A percentile compares a stretch with the other conserved stretches of the same genome.
These are phyloP conservation scores for Talaromyces proteolyticus DNA, from an alignment of 495 filamentous ascomycete species.

Conservation along the genomic window DNA sequence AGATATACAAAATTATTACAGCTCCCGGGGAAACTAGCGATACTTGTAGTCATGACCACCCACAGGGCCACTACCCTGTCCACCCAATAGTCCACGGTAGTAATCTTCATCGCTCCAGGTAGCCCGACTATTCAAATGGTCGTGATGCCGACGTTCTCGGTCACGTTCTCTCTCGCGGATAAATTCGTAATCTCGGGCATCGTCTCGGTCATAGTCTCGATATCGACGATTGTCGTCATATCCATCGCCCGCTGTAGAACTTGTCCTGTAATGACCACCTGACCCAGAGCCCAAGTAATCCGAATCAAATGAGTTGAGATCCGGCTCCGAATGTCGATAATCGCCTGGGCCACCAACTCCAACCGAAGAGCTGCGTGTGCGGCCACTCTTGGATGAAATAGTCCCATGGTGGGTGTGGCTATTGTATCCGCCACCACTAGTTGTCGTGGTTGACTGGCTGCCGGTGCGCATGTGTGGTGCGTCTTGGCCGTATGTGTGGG, in stretches of 20 bases:
- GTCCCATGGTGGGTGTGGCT: conserved; percentile 2
- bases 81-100: conserved; percentile 27
- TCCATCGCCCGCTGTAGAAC: conserved; percentile 17
- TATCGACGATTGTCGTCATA: conserved; percentile 24
- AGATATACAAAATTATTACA: not conserved
- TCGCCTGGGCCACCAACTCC: conserved; percentile 16
- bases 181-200: conserved; percentile 18
- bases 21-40: conserved; percentile 16
- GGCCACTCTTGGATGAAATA: conserved; percentile 2
- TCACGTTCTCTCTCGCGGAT: conserved; percentile 20
- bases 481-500: conserved; percentile 18
- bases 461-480: conserved; percentile 17
- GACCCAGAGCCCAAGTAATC: conserved; percentile 12
- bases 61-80: conserved; percentile 25
- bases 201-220: conserved; percentile 19
- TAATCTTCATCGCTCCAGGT: conserved; percentile 28
- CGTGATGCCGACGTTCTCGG: conserved; percentile 21
- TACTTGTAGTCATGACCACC: conserved; percentile 32
- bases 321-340: conserved; percentile 37
- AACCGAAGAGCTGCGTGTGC: conserved; percentile 31
- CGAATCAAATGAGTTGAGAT: conserved; percentile 22
- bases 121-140: conserved; percentile 15
- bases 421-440: conserved; percentile 7
- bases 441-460: conserved; percentile 16
- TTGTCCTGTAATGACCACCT: conserved; percentile 18